phyloP scores from a whole-genome alignment of 495 filamentous ascomycete genomes.

The Penicillium waksmanii region DNA sequence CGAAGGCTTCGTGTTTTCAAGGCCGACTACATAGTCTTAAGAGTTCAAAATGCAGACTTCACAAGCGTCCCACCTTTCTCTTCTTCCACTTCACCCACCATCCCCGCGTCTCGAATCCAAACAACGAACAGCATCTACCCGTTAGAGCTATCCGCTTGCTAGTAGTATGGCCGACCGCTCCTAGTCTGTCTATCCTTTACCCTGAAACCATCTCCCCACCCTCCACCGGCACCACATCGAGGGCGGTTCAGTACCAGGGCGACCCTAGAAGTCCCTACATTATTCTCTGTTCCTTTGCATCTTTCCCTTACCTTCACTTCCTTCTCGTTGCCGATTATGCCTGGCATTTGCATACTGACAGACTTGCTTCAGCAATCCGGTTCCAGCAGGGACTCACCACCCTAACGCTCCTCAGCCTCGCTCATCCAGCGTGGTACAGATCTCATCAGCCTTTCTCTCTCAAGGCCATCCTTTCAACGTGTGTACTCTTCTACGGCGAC shows the following conservation, averaged over 20 bases:
- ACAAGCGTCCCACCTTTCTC: conserved; percentile 1
- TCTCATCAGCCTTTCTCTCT: not conserved
- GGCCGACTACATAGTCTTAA: not conserved
- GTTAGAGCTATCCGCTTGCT: not conserved
- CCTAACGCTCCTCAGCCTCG: not conserved
- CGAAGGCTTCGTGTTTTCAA: not conserved
- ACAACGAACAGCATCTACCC: not conserved
- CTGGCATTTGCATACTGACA: not conserved
- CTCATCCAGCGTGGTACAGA: not conserved
- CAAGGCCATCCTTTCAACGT: not conserved
- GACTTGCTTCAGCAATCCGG: not conserved
- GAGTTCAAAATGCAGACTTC: not conserved
- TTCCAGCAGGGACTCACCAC: not conserved
- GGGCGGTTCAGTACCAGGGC: too few relatives aligned
- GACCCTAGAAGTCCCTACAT: too few relatives aligned
- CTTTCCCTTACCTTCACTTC: not conserved
- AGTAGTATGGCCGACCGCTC: too few relatives aligned
- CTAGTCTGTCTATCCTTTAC: not conserved
- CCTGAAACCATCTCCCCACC: not conserved
- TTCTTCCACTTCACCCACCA: not conserved
- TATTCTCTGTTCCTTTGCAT: not conserved
- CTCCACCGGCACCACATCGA: not conserved
- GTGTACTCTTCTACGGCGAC: not conserved
- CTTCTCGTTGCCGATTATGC: not conserved
- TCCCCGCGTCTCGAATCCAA: not conserved